These are phyloP conservation scores for Venturiaceae sp. DNA, from an alignment of 2,329 filamentous ascomycete species.

Conservation along the genomic window DNA sequence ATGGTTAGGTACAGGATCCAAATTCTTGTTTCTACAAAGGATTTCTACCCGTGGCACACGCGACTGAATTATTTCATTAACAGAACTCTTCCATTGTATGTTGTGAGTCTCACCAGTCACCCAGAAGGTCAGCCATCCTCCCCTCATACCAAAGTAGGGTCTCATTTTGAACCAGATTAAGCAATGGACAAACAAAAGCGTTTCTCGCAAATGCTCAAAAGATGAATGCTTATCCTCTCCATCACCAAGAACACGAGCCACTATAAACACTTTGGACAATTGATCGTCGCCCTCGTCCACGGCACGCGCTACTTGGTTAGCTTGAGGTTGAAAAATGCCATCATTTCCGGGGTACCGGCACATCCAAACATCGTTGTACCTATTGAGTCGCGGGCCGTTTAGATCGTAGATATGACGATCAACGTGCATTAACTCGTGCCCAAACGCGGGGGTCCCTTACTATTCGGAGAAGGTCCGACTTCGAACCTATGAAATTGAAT, in stretches of 20 bases:
- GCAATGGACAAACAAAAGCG: no score
- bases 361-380: no score
- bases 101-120: slow-evolving; percentile 38
- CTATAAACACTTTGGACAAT: neutral
- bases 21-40: no score
- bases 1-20: no score
- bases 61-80: no score
- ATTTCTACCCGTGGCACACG: slow-evolving; percentile 17
- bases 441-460: neutral
- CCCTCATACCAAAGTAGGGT: slow-evolving; percentile 44
- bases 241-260: neutral
- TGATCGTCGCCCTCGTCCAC: neutral
- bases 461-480: neutral
- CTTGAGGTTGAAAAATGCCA: neutral
- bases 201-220: no score
- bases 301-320: neutral
- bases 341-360: no score
- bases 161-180: slow-evolving; percentile 13
- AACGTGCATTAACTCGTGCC: neutral
- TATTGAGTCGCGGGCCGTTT: neutral
- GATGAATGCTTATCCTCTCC: no score
- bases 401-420: neutral
- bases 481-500: neutral
- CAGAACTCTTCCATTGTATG: no score
- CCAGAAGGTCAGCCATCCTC: slow-evolving; percentile 48